These are phyloP conservation scores for Stropharia rugosoannulata DNA, from an alignment of 768 basidiomycete species.

Conservation along the genomic window DNA sequence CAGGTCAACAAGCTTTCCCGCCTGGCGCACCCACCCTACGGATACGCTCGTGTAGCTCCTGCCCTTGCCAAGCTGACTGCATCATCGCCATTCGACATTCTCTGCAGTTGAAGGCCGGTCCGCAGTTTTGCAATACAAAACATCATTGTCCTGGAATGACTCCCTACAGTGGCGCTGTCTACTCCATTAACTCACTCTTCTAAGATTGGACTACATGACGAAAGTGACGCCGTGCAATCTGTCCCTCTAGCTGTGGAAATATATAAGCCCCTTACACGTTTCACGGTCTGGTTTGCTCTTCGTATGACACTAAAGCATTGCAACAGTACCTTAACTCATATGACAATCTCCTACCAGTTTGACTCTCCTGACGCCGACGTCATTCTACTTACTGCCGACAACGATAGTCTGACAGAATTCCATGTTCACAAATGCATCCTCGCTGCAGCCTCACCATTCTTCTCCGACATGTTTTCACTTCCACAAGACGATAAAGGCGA, in stretches of 20 bases:
- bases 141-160: no score
- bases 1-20: no score
- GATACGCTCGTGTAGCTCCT: no score
- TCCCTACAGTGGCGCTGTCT: no score
- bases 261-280: background rate
- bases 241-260: background rate
- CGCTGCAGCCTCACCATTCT: conserved; percentile 64
- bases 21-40: no score
- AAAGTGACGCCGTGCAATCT: background rate
- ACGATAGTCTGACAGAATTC: conserved; percentile 43
- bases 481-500: conserved; percentile 40
- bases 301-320: background rate
- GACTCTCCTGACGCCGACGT: conserved; percentile 26
- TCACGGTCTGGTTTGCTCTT: background rate
- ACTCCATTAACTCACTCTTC: background rate
- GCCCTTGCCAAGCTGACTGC: no score
- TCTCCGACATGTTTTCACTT: conserved; percentile 64
- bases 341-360: conserved; percentile 25
- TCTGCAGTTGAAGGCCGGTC: no score
- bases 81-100: no score
- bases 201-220: background rate
- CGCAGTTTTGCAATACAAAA: no score
- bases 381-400: conserved; percentile 25
- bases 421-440: conserved; percentile 64
- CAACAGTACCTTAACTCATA: background rate